A percentile compares a stretch with the other conserved stretches of the same genome.
Evolutionary conservation across 2,329 filamentous ascomycete species (phyloP).

Genomic region (Hypoxylon rubiginosum): DNA sequence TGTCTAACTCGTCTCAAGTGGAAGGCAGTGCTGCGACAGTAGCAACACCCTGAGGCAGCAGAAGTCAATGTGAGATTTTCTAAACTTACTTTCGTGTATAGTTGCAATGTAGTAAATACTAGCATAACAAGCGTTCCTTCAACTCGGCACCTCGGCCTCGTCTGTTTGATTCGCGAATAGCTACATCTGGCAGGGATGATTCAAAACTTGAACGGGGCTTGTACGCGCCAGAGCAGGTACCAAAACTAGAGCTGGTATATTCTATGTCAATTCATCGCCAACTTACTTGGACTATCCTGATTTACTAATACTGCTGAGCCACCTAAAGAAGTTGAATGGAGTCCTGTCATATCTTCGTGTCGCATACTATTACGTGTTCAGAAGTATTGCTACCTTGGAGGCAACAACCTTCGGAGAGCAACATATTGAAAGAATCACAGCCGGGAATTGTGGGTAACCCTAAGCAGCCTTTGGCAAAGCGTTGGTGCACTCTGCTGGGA

Average conservation of each 20-base stretch:
- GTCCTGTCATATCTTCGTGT: too few relatives aligned
- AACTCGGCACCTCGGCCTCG: background rate
- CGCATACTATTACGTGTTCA: too few relatives aligned
- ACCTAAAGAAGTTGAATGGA: too few relatives aligned
- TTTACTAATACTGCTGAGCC: too few relatives aligned
- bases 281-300: background rate
- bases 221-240: background rate
- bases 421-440: background rate
- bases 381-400: too few relatives aligned
- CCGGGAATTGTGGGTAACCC: conserved; percentile 12
- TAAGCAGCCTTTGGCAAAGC: background rate
- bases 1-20: conserved; percentile 1
- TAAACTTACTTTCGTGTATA: background rate
- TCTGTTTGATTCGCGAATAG: background rate
- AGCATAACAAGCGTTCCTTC: too few relatives aligned
- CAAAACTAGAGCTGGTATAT: too few relatives aligned
- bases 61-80: conserved; percentile 3
- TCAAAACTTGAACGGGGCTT: background rate
- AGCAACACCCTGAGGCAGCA: conserved; percentile 17
- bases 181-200: background rate
- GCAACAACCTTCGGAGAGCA: too few relatives aligned
- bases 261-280: background rate
- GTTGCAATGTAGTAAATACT: too few relatives aligned
- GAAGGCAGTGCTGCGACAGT: conserved; percentile 11
- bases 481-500: too few relatives aligned